Base-by-base conservation (phyloP, 2,329 filamentous ascomycete species). In the Trematosphaeria pertusa region DNA sequence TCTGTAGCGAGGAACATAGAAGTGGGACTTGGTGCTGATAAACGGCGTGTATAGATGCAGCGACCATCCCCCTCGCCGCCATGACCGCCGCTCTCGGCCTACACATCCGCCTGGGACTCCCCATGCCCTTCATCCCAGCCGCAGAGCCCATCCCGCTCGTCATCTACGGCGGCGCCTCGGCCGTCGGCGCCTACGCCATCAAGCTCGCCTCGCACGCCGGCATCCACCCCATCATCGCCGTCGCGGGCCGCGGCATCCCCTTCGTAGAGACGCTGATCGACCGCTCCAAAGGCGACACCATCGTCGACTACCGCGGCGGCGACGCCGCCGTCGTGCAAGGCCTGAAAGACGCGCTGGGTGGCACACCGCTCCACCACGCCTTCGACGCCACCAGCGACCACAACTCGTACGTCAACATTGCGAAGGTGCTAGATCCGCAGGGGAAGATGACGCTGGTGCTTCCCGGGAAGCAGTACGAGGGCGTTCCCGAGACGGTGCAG, bases 371-470 rank as follows among this genome's bases (percentile, higher is more conserved):
- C 15, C 53, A 73, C 5, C 71, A 84, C 53, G 83, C 80, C 0
- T 79, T 79, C 48, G 85, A 87, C 58, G 79, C 82, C 0, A 77
- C 84, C 3, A 75, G 75, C 5, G 80, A 85, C 53, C 71, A 82
- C 11, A 73, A 75, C 11, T 46, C 44, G 4, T 68, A 65, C 34
- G 41, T 56, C 37, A 73, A 74, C 46, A 66, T 74, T 34, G 56
- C 45, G 7, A 33, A 69, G 31, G 70, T 70, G 9, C 49, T 76
- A 6, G 69, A 70, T n/a, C 43, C 45, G 4, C 38, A 61, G 1
- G 69, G 69, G 3, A 56, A 49, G 14, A 62, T 71, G 11, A 72
- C 67, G n/a, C 55, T 75, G 1, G 70, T 80, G 3, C 56, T 79
- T 14, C 76, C 75, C 0, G 59, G 60, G 0, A 73, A 72, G 39